A percentile compares a stretch with the other conserved stretches of the same genome.
Evolutionary conservation across 1,139 yeast genomes (phyloP).

Genomic region (Pichia cactophila): DNA sequence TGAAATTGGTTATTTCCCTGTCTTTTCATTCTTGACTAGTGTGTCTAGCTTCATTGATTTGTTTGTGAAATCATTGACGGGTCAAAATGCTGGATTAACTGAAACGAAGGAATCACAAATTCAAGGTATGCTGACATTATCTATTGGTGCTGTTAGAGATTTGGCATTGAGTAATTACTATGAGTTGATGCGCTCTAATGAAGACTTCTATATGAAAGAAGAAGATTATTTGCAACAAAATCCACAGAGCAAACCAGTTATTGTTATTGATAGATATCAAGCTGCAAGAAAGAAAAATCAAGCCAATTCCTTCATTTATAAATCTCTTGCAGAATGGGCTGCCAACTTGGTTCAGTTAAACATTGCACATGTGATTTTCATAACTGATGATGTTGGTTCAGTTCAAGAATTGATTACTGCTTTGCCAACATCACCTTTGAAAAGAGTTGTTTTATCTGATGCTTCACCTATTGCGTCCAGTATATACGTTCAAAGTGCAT

Average conservation of each 20-base stretch:
- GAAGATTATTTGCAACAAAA: constrained; percentile 80
- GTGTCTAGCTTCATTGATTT: constrained; percentile 75
- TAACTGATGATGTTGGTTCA: constrained; percentile 80
- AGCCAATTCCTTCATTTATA: constrained; percentile 60
- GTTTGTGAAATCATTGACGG: constrained; percentile 83
- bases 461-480: constrained; percentile 69
- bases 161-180: constrained; percentile 46
- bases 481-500: constrained; percentile 60
- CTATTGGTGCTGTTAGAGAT: constrained; percentile 64
- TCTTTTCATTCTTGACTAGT: constrained; percentile 86
- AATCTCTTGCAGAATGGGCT: constrained; percentile 84
- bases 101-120: constrained; percentile 81
- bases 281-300: constrained; percentile 47
- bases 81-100: constrained; percentile 87
- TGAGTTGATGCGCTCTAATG: constrained; percentile 28
- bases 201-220: constrained; percentile 41
- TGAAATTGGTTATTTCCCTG: constrained; percentile 86
- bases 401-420: constrained; percentile 59
- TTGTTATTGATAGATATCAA: constrained; percentile 70
- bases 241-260: constrained; percentile 81
- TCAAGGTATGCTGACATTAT: constrained; percentile 69
- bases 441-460: constrained; percentile 67
- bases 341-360: constrained; percentile 67
- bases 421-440: constrained; percentile 82
- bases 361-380: constrained; percentile 79